A percentile compares a stretch with the other conserved stretches of the same genome.
phyloP scores from a whole-genome alignment of 495 filamentous ascomycete species.

The Talaromyces ruber region DNA sequence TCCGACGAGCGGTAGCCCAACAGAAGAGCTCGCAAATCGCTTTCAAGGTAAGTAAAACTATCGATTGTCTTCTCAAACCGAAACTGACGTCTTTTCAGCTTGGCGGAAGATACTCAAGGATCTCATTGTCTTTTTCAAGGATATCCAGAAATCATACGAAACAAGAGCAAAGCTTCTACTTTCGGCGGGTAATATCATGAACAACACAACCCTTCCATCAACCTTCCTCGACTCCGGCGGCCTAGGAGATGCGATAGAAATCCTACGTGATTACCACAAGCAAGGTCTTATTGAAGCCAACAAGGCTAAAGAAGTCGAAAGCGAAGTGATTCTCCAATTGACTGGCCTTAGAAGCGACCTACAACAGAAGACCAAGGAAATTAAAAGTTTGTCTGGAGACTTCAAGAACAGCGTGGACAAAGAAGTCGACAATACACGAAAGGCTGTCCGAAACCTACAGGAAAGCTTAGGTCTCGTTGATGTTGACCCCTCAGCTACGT shows the following conservation, averaged over 20 bases:
- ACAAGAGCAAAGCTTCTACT: conserved; percentile 70
- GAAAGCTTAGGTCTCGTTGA: conserved; percentile 73
- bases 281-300: conserved; percentile 72
- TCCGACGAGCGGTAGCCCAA: conserved; percentile 78
- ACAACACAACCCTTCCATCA: conserved; percentile 64
- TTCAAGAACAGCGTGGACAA: conserved; percentile 75
- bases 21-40: conserved; percentile 78
- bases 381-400: conserved; percentile 82
- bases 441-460: conserved; percentile 67
- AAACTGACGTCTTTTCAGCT: conserved; percentile 40
- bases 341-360: conserved; percentile 81
- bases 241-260: conserved; percentile 73
- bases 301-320: conserved; percentile 84
- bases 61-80: not conserved
- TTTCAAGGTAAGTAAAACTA: conserved; percentile 65
- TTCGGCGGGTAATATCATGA: conserved; percentile 76
- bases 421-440: conserved; percentile 46
- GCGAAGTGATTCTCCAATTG: conserved; percentile 80
- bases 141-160: conserved; percentile 88
- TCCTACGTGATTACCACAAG: conserved; percentile 76
- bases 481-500: conserved; percentile 61
- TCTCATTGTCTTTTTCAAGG: conserved; percentile 87
- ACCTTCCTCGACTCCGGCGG: conserved; percentile 71
- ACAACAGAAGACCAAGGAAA: conserved; percentile 94
- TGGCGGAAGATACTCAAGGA: conserved; percentile 96